Evolutionary conservation across 176 grass and related monocot genomes (phyloP).

Genomic region (Triticum turgidum): DNA sequence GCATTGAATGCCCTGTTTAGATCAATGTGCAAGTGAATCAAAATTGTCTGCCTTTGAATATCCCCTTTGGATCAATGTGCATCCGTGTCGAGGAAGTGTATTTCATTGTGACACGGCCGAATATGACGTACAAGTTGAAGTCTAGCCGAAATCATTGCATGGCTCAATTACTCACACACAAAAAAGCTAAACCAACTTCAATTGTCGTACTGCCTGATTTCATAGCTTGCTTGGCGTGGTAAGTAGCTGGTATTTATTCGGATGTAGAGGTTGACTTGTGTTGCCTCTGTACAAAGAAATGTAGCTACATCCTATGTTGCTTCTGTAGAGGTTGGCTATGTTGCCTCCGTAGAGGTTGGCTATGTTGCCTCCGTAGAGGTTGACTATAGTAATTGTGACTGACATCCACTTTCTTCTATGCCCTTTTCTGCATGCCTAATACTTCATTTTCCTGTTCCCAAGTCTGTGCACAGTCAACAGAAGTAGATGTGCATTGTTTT

Average conservation of each 20-base stretch:
- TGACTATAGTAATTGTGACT: neutral
- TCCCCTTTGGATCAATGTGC: neutral
- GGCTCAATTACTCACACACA: neutral
- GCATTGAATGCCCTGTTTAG: neutral
- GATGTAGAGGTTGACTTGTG: neutral
- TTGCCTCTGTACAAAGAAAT: neutral
- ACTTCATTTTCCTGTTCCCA: neutral
- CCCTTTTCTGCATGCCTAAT: neutral
- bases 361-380: neutral
- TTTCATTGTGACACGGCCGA: neutral
- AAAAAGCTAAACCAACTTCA: neutral
- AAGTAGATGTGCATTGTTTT: neutral
- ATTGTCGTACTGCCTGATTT: neutral
- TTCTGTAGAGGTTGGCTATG: neutral
- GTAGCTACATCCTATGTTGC: neutral
- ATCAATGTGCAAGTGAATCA: neutral
- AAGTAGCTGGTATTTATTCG: neutral
- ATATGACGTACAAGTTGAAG: constrained; percentile 3
- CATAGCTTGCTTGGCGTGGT: neutral
- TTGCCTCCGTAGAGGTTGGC: neutral
- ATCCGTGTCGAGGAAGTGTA: neutral
- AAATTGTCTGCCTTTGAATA: neutral
- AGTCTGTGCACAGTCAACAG: neutral
- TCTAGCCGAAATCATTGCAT: neutral
- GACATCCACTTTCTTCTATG: neutral